Conservation (phyloP, 1,139 yeast genomes). For the Yamadazyma diddensiae region DNA sequence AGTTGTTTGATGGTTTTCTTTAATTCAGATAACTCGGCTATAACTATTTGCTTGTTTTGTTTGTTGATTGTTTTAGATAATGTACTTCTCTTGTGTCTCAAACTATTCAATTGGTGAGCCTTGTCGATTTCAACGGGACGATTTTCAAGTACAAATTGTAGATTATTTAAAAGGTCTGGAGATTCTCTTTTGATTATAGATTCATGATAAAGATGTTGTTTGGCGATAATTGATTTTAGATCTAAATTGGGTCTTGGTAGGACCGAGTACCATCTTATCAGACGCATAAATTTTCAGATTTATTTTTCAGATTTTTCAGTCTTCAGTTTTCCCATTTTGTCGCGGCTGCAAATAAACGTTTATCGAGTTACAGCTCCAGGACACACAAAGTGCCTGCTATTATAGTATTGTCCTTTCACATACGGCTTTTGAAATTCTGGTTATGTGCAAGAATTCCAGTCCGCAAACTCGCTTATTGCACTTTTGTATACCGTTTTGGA, state of each 20-base stretch:
- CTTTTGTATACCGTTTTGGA: too few relatives aligned
- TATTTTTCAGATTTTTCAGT: constrained; percentile 1
- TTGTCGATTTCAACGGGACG: constrained; percentile 24
- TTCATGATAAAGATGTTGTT: constrained; percentile 35
- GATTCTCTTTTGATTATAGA: constrained; percentile 49
- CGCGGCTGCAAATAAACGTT: not conserved
- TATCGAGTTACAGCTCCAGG: too few relatives aligned
- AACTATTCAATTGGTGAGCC: constrained; percentile 20
- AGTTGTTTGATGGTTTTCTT: constrained; percentile 33
- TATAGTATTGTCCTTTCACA: too few relatives aligned
- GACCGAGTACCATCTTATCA: constrained; percentile 4
- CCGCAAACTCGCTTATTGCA: too few relatives aligned
- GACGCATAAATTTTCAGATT: too few relatives aligned
- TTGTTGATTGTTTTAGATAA: constrained; percentile 23
- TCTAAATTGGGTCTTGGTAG: constrained; percentile 30
- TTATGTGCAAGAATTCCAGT: too few relatives aligned
- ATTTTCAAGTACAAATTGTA: constrained; percentile 30
- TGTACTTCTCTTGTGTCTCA: constrained; percentile 28
- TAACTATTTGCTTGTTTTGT: constrained; percentile 19
- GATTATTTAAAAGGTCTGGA: constrained; percentile 22
- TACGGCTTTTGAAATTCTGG: too few relatives aligned
- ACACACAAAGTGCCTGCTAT: too few relatives aligned
- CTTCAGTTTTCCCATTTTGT: not conserved
- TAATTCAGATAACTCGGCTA: constrained; percentile 28
- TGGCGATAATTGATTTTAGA: constrained; percentile 41